Evolutionary conservation across 192 early-diverging fungal genomes (phyloP), one percentile per base, ranked within the genome.

Genomic region (Backusella australiensis): DNA sequence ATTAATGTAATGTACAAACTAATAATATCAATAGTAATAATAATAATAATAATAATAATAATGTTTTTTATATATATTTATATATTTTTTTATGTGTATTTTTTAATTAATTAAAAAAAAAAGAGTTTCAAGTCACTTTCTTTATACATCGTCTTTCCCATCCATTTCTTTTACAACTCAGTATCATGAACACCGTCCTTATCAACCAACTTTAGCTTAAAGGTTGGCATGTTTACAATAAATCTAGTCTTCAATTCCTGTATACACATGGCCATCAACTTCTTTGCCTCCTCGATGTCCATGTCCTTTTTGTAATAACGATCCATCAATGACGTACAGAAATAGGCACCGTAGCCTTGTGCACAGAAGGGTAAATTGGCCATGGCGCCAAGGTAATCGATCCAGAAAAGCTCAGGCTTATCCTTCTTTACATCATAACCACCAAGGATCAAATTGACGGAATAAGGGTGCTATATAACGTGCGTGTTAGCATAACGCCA

Each of bases 271-370:
- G 86, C 87, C 56, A 98, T 73, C 77, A 99, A 78, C n/a, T 86
- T 88, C 74, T 91, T 88, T n/a, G 89, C 96, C 77, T 97, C 91
- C 44, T 96, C 95, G 49, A 96, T 81, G 29, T 90, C 83, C 84
- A 99, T 88, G 77, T 94, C 92, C 34, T 86, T 80, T 49, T 86
- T 87, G 86, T 96, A 95, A 86, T 98, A 95, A 41, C 94, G 89
- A 86, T 99, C 97, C 91, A 99, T 90, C 19, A 96, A 89, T 38
- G 95, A 94, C 82, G 91, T 88, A 77, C 90, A 87, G 85, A 96
- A 97, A 86, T 97, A 97, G n/a, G 92, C 85, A 42, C 93, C 93
- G 77, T 97, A 94, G 4, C 96, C 97, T 77, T 99, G 97, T 53
- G 94, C 92, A 21, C 91, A 96, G 86, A 90, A 97, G 44, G 92